Evolutionary conservation across 192 early-diverging fungal species (phyloP).

Genomic region (Obelidium mucronatum): DNA sequence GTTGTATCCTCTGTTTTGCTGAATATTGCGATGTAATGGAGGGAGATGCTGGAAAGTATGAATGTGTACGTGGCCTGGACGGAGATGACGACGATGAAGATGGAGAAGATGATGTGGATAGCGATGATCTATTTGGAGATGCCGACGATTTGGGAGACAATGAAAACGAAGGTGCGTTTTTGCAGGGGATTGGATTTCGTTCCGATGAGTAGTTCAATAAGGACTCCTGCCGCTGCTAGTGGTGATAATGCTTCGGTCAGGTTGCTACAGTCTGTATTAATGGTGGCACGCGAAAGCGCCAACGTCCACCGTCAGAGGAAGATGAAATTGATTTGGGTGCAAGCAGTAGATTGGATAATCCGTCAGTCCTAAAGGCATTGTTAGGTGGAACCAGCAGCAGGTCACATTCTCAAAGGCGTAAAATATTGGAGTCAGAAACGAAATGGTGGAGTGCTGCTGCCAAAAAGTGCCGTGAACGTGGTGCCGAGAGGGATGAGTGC

Average conservation of each 20-base stretch:
- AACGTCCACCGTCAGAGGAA: no score
- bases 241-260: no score
- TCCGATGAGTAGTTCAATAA: not conserved
- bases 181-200: not conserved
- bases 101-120: not conserved
- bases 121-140: not conserved
- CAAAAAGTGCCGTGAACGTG: conserved; percentile 25
- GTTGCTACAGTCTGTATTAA: no score
- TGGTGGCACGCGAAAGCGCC: no score
- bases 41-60: not conserved
- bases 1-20: not conserved
- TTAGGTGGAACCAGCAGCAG: not conserved
- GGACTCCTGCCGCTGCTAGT: no score
- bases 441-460: conserved; percentile 30
- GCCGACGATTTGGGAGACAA: not conserved
- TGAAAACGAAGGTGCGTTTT: not conserved
- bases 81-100: conserved; percentile 9
- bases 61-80: conserved; percentile 1
- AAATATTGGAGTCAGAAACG: no score
- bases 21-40: not conserved
- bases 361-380: not conserved
- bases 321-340: no score
- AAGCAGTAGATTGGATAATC: no score
- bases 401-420: not conserved
- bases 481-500: conserved; percentile 19